Evolutionary conservation across 805 yeast species (phyloP).

Genomic region (Candida rishiriensis): DNA sequence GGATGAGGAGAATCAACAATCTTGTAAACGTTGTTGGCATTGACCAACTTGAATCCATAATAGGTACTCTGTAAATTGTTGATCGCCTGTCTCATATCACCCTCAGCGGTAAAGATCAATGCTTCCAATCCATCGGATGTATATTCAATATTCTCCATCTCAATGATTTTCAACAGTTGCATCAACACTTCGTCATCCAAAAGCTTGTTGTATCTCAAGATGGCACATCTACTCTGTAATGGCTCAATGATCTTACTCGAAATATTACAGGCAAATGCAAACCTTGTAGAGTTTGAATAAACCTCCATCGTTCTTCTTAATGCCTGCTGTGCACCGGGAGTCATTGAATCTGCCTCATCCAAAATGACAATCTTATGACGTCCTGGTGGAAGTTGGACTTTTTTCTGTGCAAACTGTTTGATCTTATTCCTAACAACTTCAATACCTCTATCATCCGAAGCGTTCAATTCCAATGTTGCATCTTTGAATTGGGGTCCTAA

Average conservation of each 20-base stretch:
- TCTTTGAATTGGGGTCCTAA: conserved; percentile 62
- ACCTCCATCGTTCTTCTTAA: conserved; percentile 92
- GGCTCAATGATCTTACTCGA: conserved; percentile 95
- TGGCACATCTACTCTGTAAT: conserved; percentile 93
- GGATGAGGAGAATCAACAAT: conserved; percentile 98
- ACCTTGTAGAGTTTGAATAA: conserved; percentile 91
- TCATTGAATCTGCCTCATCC: conserved; percentile 97
- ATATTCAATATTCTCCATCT: conserved; percentile 67
- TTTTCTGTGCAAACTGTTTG: conserved; percentile 94
- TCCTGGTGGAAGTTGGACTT: conserved; percentile 81
- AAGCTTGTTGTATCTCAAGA: conserved; percentile 75
- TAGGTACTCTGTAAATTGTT: conserved; percentile 91
- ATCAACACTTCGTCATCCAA: conserved; percentile 81
- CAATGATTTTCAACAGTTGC: conserved; percentile 66
- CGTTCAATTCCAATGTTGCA: conserved; percentile 90
- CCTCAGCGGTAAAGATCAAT: conserved; percentile 90
- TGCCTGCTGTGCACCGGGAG: conserved; percentile 96
- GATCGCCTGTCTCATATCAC: conserved; percentile 98
- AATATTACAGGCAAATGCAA: conserved; percentile 98
- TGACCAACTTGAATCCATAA: conserved; percentile 91
- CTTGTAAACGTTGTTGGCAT: conserved; percentile 86
- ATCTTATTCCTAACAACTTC: conserved; percentile 93
- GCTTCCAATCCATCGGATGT: conserved; percentile 92
- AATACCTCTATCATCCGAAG: conserved; percentile 96
- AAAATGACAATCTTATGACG: conserved; percentile 88